A percentile compares a stretch with the other conserved stretches of the same genome.
phyloP scores from a whole-genome alignment of 495 filamentous ascomycete species.

The Opeltia flavorubescens region DNA sequence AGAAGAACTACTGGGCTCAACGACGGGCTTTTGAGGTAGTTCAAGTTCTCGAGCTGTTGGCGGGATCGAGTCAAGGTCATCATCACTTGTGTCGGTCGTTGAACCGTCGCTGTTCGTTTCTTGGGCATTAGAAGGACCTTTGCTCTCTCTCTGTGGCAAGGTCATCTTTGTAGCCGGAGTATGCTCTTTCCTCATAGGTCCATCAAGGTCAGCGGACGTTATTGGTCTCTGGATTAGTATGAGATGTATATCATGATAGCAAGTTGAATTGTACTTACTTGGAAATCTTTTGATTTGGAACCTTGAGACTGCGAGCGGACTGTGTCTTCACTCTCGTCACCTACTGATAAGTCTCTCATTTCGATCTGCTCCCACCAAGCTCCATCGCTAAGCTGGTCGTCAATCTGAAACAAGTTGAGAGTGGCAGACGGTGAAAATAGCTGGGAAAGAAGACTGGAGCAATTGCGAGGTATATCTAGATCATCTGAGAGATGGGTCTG shows the following conservation, averaged over 20 bases:
- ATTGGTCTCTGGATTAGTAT: too few relatives aligned
- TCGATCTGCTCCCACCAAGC: conserved; percentile 32
- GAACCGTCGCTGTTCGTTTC: conserved; percentile 2
- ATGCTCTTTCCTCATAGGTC: too few relatives aligned
- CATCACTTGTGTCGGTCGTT: conserved; percentile 13
- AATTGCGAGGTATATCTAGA: conserved; percentile 15
- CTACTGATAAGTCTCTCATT: too few relatives aligned
- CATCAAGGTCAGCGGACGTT: too few relatives aligned
- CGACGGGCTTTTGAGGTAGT: not conserved
- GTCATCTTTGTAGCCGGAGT: not conserved
- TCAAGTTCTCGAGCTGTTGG: not conserved
- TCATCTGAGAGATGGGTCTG: conserved; percentile 12
- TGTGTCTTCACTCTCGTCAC: not conserved
- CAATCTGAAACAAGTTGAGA: not conserved
- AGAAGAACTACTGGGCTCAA: not conserved
- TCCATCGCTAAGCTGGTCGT: conserved; percentile 11
- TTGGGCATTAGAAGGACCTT: not conserved
- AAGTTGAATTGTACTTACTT: conserved; percentile 5
- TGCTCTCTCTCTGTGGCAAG: not conserved
- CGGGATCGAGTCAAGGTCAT: conserved; percentile 3
- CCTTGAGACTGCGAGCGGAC: not conserved
- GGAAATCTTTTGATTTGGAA: not conserved
- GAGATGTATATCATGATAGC: too few relatives aligned
- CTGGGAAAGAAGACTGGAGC: conserved; percentile 5
- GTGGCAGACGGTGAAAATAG: not conserved